Evolutionary conservation across 1,284 basidiomycete genomes (phyloP), one percentile per base, ranked within the genome.

Genomic region (Ustilago crameri): DNA sequence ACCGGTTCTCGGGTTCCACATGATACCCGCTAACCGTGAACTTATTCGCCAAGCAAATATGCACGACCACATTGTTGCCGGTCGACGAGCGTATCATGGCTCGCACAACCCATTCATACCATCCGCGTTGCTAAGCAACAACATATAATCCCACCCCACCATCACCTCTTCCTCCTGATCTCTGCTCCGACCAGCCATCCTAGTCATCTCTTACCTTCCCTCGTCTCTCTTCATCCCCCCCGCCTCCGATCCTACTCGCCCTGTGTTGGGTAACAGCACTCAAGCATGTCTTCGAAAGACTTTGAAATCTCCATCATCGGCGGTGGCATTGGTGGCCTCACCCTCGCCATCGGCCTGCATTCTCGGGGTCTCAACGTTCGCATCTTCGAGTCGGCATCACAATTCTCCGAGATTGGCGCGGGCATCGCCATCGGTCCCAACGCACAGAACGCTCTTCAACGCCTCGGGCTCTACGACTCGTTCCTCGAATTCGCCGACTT

Each of bases 271-370:
- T 37, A 5, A 37, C 12, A 14, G 12, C 14, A 37, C 32, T 15
- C 15, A 9, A 47, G 22, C 27, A 50, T 48, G 23, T 30, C 52
- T 15, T 30, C 52, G 7, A 75, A 75, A 37, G 61, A 73, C 47
- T 74, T 73, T n/a, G 10, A 34, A 14, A 70, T 75, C 9, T 51
- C 70, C 34, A 55, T 75, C 35, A 30, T 75, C 5, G 74, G 74
- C 22, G 74, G 74, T 20, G 74, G 74, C 32, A 75, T 75, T 20
- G 70, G 70, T n/a, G 74, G 74, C 1, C 61, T 75, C 17, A 70
- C 61, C 20, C 53, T 65, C 5, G 69, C 74, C 47, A 65, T 70
- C 18, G 74, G 65, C 10, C 49, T 75, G 1, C 51, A 65, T 37
- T 12, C 45, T 5, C 54, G 51, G 0, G 51, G 55, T 37, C 53